Evolutionary conservation across 108 stramenopile species (phyloP).

Genomic region (Mayamaea pseudoterrestris): DNA sequence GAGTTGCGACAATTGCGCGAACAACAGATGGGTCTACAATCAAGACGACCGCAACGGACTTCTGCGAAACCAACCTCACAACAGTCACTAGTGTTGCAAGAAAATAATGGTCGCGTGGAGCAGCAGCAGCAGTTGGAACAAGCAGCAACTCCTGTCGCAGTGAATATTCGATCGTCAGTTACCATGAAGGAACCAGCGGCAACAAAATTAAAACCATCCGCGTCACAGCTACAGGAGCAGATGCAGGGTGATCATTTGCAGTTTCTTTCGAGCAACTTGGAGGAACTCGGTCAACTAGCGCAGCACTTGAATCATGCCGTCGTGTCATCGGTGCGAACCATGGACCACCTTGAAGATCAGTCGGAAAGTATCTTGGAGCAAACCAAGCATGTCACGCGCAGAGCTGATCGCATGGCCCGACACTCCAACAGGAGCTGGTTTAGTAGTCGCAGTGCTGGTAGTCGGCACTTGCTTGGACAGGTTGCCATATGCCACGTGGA

Average conservation of each 20-base stretch:
- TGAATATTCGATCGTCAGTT: neutral
- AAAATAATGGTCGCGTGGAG: constrained; percentile 1
- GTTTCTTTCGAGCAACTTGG: constrained; percentile 17
- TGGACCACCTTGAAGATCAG: constrained; percentile 29
- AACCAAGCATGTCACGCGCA: constrained; percentile 33
- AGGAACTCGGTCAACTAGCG: constrained; percentile 26
- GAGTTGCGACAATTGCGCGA: constrained; percentile 14
- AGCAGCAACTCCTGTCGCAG: neutral
- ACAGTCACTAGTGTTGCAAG: neutral
- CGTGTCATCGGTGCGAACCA: constrained; percentile 16
- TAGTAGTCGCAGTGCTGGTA: constrained; percentile 17
- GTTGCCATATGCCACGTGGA: constrained; percentile 30
- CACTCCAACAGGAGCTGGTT: constrained; percentile 35
- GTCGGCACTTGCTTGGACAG: constrained; percentile 1
- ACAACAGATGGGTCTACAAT: neutral
- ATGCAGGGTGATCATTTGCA: constrained; percentile 31
- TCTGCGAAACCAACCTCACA: neutral
- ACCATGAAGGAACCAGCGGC: neutral
- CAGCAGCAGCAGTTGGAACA: neutral
- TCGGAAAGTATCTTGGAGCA: constrained; percentile 30
- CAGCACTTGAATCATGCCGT: constrained; percentile 17
- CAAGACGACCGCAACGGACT: neutral
- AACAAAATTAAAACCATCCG: neutral
- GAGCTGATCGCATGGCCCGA: constrained; percentile 40
- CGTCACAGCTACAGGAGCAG: neutral